Base-by-base conservation (phyloP, 2,329 filamentous ascomycete species). In the Fusarium duplospermum region DNA sequence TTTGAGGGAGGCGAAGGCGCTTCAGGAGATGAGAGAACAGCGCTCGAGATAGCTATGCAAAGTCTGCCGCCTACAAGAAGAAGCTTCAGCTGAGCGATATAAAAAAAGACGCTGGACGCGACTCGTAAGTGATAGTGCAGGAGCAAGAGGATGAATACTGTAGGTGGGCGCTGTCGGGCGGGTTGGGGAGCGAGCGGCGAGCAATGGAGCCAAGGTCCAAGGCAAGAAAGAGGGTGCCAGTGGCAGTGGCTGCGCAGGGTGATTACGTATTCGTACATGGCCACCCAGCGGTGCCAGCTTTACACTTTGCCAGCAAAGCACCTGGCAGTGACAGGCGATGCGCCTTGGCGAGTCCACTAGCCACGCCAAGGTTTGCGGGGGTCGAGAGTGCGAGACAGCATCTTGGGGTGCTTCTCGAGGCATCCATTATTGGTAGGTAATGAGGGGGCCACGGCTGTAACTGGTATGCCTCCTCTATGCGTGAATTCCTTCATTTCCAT, bases 231-330 rank as follows among this genome's bases (percentile, higher is more conserved):
- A 52, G 47, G 20, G 24, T 11, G 54, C 27, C 29, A 36, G 54
- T 31, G 50, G 61, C 54, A 72, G 72, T 74, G 72, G 72, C 72
- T 69, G 69, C 72, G 72, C 72, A 66, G 40, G 65, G 61, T 74
- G 69, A 75, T 74, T 74, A 74, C 72, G 72, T 74, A 74, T 75
- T 62, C 58, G 62, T 64, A 64, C 62, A 58, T 64, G 52, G 62
- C 60, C 60, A 52, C 59, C 35, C 22, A 29, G 56, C 27, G 22
- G 63, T 60, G 38, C 54, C 71, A 69, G 63, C 56, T 74, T 74
- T 72, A 62, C 61, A 74, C 67, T 66, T 47, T 66, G 61, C 64
- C 64, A 73, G 52, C 71, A 18, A 61, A 74, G 61, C 71, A 40
- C 50, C 50, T 54, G 50, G 50, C 11, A 54, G 45, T 50, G 54